A percentile compares a stretch with the other conserved stretches of the same genome.
Conservation (phyloP, 352 stramenopile genomes). For the Phytophthora citrophthora region DNA sequence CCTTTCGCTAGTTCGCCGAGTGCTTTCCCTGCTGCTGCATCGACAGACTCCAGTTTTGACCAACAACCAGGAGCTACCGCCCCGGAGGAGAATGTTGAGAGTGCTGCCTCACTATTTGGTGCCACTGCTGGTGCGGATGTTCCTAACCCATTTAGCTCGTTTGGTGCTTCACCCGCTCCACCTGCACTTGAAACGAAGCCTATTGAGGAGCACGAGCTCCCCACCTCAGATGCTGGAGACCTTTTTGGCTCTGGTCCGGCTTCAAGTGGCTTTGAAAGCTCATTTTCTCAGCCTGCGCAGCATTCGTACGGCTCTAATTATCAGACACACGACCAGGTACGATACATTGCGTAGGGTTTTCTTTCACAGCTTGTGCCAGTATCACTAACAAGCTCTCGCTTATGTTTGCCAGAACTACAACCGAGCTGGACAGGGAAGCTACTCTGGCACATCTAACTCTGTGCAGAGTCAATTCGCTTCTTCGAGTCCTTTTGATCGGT, state of each 20-base stretch:
- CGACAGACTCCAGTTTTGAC: conserved; percentile 16
- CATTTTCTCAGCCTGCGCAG: conserved; percentile 38
- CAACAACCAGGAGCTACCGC: conserved; percentile 9
- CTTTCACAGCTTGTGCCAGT: not conserved
- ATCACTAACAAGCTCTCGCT: conserved; percentile 5
- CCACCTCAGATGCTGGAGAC: conserved; percentile 59
- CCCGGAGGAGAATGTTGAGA: conserved; percentile 38
- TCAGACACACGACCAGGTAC: conserved; percentile 51
- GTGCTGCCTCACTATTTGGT: conserved; percentile 70
- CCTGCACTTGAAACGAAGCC: conserved; percentile 10
- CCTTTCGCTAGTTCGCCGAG: conserved; percentile 49
- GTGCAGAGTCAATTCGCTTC: conserved; percentile 15
- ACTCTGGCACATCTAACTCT: conserved; percentile 18
- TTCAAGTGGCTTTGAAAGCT: conserved; percentile 34
- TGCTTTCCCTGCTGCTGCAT: conserved; percentile 29
- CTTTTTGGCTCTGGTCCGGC: conserved; percentile 57
- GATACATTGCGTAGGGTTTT: conserved; percentile 1
- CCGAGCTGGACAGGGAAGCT: conserved; percentile 14
- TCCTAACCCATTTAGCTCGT: conserved; percentile 65
- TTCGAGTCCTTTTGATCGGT: conserved; percentile 27
- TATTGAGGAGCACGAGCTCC: conserved; percentile 52
- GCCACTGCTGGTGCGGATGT: conserved; percentile 48
- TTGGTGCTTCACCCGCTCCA: conserved; percentile 21
- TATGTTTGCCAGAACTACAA: conserved; percentile 30
- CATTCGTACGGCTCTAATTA: conserved; percentile 39